Conservation (phyloP, 2,329 filamentous ascomycete genomes). For the Ceratocystis cubensis region DNA sequence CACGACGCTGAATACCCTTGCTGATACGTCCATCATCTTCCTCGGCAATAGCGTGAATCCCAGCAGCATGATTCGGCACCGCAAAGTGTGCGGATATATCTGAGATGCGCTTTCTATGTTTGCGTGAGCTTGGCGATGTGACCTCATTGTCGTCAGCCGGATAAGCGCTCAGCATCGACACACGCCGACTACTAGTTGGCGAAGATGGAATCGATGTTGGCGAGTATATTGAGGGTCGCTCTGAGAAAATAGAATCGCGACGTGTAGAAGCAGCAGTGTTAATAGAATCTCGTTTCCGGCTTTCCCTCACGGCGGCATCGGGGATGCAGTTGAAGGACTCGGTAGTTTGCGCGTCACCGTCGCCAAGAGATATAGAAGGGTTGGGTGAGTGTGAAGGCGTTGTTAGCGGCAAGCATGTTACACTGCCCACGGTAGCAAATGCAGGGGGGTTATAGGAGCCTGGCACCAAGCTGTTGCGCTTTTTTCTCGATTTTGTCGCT, state of each 20-base stretch:
- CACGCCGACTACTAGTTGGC: conserved; percentile 45
- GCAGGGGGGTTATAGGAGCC: conserved; percentile 45
- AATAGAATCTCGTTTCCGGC: conserved; percentile 19
- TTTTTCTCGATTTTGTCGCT: conserved; percentile 54
- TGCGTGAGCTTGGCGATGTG: conserved; percentile 16
- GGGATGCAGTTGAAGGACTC: conserved; percentile 38
- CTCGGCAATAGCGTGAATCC: conserved; percentile 29
- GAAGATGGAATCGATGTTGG: conserved; percentile 69
- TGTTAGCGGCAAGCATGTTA: conserved; percentile 9
- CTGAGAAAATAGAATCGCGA: conserved; percentile 50
- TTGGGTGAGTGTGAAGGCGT: conserved; percentile 16
- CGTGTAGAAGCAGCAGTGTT: conserved; percentile 33
- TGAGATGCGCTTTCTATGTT: conserved; percentile 17
- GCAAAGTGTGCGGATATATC: conserved; percentile 20
- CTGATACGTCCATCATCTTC: conserved; percentile 27
- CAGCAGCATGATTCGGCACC: conserved; percentile 22
- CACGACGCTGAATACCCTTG: conserved; percentile 8
- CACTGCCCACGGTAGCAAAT: background rate
- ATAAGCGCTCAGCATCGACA: conserved; percentile 15
- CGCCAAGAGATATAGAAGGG: conserved; percentile 11
- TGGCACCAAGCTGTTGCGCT: conserved; percentile 51
- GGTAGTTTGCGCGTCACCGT: conserved; percentile 28
- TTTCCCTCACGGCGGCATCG: conserved; percentile 9
- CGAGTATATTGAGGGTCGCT: conserved; percentile 49
- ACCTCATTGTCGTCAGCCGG: conserved; percentile 14